Evolutionary conservation across 1,284 basidiomycete species (phyloP).

Genomic region (Tremellales sp.): DNA sequence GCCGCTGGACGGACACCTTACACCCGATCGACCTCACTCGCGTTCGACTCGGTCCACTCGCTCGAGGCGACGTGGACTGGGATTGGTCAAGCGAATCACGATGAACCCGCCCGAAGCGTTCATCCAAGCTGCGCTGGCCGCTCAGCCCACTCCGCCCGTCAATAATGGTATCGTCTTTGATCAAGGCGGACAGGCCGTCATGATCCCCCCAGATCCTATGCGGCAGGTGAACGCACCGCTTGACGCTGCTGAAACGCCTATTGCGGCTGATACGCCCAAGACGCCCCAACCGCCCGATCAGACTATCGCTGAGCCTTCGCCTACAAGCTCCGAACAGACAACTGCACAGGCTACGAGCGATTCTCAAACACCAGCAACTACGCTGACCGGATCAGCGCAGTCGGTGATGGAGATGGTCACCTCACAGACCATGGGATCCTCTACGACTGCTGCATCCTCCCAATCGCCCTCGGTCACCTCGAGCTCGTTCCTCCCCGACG

Average conservation of each 20-base stretch:
- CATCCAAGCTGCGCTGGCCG: slow-evolving; percentile 16
- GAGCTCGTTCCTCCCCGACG: neutral
- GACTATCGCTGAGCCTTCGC: neutral
- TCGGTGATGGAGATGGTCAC: neutral
- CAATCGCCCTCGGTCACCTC: neutral
- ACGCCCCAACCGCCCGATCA: neutral
- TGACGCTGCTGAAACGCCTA: neutral
- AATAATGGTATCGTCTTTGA: neutral
- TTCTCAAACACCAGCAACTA: slow-evolving; percentile 3
- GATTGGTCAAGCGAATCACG: slow-evolving; percentile 16
- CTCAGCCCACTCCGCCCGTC: neutral
- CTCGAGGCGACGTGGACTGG: too few species aligned
- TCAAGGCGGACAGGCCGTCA: slow-evolving; percentile 24
- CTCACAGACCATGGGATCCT: neutral
- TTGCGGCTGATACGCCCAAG: neutral
- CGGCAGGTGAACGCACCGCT: neutral
- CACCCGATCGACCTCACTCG: neutral
- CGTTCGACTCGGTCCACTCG: neutral
- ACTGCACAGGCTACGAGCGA: neutral
- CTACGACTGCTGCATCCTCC: slow-evolving; percentile 1
- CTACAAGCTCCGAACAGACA: neutral
- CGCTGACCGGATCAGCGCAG: slow-evolving; percentile 2
- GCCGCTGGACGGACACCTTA: neutral
- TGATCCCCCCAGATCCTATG: slow-evolving; percentile 9
- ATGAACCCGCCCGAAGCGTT: slow-evolving; percentile 31